phyloP scores from a whole-genome alignment of 208 protist species.

The Entamoeba moshkovskii region DNA sequence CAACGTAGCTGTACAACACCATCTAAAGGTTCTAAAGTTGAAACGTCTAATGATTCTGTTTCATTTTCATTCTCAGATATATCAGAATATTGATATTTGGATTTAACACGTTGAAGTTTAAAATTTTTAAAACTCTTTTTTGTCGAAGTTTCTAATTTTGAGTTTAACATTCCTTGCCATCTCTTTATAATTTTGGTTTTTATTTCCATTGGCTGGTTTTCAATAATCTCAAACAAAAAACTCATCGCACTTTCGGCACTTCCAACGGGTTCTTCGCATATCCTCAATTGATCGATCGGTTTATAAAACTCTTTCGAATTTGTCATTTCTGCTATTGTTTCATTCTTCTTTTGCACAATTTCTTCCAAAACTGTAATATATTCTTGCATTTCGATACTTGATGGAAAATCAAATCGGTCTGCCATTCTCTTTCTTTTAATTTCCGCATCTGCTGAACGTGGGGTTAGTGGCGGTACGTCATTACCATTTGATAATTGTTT shows the following conservation, averaged over 20 bases:
- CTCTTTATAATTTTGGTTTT: neutral
- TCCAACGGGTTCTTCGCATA: neutral
- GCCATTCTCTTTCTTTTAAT: neutral
- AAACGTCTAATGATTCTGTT: neutral
- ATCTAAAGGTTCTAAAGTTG: neutral
- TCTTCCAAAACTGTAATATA: neutral
- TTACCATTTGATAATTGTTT: neutral
- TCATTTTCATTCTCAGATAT: neutral
- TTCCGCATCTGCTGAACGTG: neutral
- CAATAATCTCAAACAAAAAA: neutral
- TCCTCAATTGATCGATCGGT: neutral
- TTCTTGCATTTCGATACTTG: neutral
- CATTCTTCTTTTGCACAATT: neutral
- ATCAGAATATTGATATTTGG: neutral
- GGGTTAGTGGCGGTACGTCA: neutral
- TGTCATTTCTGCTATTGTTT: neutral
- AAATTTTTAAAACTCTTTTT: neutral
- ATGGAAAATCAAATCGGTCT: neutral
- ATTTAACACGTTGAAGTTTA: neutral
- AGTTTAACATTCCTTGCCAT: neutral
- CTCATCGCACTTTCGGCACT: neutral
- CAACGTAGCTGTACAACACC: neutral
- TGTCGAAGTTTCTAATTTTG: neutral
- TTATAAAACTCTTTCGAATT: neutral
- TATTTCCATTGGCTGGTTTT: neutral